Conservation (phyloP, 371 early-diverging fungal genomes). For the Mucor plumbeus region DNA sequence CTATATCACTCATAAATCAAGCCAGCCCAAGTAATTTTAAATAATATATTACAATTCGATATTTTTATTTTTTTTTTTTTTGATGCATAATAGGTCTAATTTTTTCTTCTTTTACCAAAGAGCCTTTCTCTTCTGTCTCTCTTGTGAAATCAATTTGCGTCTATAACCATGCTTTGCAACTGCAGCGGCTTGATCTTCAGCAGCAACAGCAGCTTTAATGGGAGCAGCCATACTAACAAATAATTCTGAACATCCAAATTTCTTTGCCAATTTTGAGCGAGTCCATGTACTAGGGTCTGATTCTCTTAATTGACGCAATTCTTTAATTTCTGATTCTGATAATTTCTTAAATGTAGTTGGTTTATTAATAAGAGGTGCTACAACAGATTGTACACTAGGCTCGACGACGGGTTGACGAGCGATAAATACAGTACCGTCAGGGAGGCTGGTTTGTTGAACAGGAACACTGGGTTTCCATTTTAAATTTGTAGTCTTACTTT, state of each 20-base stretch:
- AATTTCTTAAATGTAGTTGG: slow-evolving; percentile 24
- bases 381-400: slow-evolving; percentile 29
- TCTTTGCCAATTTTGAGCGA: slow-evolving; percentile 49
- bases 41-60: slow-evolving; percentile 4
- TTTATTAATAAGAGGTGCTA: slow-evolving; percentile 37
- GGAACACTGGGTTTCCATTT: slow-evolving; percentile 46
- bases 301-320: slow-evolving; percentile 50
- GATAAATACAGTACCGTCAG: slow-evolving; percentile 47
- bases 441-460: slow-evolving; percentile 32
- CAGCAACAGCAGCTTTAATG: slow-evolving; percentile 17
- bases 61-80: not conserved
- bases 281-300: slow-evolving; percentile 56
- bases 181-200: slow-evolving; percentile 6
- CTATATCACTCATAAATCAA: no score
- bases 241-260: slow-evolving; percentile 52
- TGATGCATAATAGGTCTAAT: not conserved
- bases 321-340: slow-evolving; percentile 37
- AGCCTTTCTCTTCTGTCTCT: slow-evolving; percentile 49
- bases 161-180: slow-evolving; percentile 39
- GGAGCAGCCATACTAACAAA: slow-evolving; percentile 50
- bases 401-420: slow-evolving; percentile 43
- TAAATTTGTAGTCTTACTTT: slow-evolving; percentile 50
- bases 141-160: slow-evolving; percentile 42
- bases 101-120: slow-evolving; percentile 39
- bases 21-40: not conserved